phyloP scores from a whole-genome alignment of 2,329 filamentous ascomycete genomes.

The Cladosporium sp. region DNA sequence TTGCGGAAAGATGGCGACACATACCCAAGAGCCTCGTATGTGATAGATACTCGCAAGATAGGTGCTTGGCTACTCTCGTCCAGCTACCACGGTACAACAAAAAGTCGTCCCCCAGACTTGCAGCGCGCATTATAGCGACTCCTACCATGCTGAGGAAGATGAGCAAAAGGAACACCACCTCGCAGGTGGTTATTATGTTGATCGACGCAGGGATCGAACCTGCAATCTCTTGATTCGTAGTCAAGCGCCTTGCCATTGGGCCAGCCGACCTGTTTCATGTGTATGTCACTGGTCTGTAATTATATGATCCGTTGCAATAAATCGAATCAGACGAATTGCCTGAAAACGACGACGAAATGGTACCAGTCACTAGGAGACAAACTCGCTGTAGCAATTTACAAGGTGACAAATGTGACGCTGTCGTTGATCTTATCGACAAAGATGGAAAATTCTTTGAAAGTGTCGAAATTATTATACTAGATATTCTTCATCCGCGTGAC shows the following conservation, averaged over 20 bases:
- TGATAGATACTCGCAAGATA: background rate
- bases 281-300: too few relatives aligned
- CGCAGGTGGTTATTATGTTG: background rate
- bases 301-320: too few relatives aligned
- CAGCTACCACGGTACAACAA: background rate
- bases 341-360: too few relatives aligned
- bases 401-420: background rate
- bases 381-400: background rate
- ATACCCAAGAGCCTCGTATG: background rate
- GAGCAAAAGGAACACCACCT: background rate
- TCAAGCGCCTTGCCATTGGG: conserved; percentile 62
- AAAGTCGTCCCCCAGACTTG: too few relatives aligned
- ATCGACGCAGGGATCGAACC: conserved; percentile 24
- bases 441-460: background rate
- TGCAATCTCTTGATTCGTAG: conserved; percentile 43
- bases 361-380: too few relatives aligned
- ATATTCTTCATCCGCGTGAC: background rate
- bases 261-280: conserved; percentile 37
- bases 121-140: too few relatives aligned
- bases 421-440: background rate
- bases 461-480: conserved; percentile 5
- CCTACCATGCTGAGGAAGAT: background rate
- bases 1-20: background rate
- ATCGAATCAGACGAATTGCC: too few relatives aligned
- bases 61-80: background rate